Evolutionary conservation across 495 filamentous ascomycete genomes (phyloP), one percentile per base, ranked within the genome.

Genomic region (Chaetomium cochliodes): DNA sequence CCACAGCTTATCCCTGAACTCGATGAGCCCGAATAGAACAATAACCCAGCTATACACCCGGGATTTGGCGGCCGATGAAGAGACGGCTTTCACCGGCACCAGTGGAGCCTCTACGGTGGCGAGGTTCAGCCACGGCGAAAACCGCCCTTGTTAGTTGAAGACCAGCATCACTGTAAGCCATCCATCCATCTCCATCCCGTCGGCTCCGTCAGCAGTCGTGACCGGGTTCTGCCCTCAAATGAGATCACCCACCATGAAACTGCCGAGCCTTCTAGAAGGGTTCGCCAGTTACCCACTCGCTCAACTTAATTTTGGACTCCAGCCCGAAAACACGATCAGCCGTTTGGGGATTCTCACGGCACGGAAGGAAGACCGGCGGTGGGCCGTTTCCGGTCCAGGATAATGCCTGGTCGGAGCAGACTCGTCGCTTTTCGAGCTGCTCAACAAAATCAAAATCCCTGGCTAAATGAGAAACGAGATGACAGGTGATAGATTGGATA

Each of bases 171-270:
- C 28, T 3, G 28, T 30, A 6, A 30, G 28, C 28, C 28, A 30
- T 30, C 28, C n/a, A n/a, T n/a, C 7, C 33, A 37, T 37, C 5
- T 37, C 33, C 33, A 37, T 37, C 33, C 33, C 33, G 33, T 37
- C 9, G 33, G 5, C 33, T 37, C 2, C 28, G 28, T 30, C 28
- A 30, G 28, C 28, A 30, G 28, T 2, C 28, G 28, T 44, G 5
- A 12, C 16, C 41, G 6, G 41, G 13, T 26, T 28, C 7, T 26
- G 2, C n/a, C 54, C 33, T 23, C 39, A 59, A 50, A 60, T 60
- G 58, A 23, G 58, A 60, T 60, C 58, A 50, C 18, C 58, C n/a
- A 16, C n/a, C 42, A 15, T 50, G 47, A 52, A 53, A 61, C 59
- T 16, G 20, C 46, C n/a, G 22, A 16, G 28, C n/a, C 54, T 30